Evolutionary conservation across 306 rosid genomes (phyloP).

Genomic region (Trifolium repens): DNA sequence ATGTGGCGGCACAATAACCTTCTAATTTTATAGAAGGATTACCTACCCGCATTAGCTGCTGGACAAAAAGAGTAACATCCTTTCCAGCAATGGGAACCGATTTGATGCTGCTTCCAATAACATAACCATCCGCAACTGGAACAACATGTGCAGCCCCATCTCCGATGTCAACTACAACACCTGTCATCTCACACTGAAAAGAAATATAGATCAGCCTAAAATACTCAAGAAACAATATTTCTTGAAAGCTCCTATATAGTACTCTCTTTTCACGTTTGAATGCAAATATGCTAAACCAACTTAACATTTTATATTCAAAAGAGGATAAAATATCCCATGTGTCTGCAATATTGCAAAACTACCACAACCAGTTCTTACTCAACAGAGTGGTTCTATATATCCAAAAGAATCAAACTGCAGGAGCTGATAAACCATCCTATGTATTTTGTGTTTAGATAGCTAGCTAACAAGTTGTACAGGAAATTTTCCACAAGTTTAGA

Average conservation of each 20-base stretch:
- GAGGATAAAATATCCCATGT: constrained; percentile 5
- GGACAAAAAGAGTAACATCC: constrained; percentile 91
- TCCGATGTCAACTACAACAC: constrained; percentile 97
- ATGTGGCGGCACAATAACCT: constrained; percentile 15
- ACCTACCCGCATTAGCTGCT: constrained; percentile 96
- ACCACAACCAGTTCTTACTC: constrained; percentile 7
- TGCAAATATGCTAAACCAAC: constrained; percentile 20
- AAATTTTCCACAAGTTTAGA: constrained; percentile 6
- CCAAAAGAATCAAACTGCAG: constrained; percentile 19
- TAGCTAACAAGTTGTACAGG: constrained; percentile 2
- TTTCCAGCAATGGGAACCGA: constrained; percentile 93
- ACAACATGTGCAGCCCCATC: constrained; percentile 96
- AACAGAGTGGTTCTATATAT: constrained; percentile 1
- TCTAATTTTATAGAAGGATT: constrained; percentile 31
- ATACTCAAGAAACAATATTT: constrained; percentile 11
- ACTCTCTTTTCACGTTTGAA: constrained; percentile 3
- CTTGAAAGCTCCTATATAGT: constrained; percentile 5
- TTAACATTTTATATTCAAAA: constrained; percentile 29
- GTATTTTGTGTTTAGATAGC: constrained; percentile 20
- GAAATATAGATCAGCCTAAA: constrained; percentile 58
- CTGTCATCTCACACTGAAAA: constrained; percentile 99
- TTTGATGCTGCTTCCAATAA: constrained; percentile 97
- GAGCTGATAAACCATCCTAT: background rate
- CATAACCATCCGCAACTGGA: constrained; percentile 99
- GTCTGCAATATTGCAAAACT: background rate